Evolutionary conservation across 2,329 filamentous ascomycete genomes (phyloP), one percentile per base, ranked within the genome.

Genomic region (Nothophoma quercina): DNA sequence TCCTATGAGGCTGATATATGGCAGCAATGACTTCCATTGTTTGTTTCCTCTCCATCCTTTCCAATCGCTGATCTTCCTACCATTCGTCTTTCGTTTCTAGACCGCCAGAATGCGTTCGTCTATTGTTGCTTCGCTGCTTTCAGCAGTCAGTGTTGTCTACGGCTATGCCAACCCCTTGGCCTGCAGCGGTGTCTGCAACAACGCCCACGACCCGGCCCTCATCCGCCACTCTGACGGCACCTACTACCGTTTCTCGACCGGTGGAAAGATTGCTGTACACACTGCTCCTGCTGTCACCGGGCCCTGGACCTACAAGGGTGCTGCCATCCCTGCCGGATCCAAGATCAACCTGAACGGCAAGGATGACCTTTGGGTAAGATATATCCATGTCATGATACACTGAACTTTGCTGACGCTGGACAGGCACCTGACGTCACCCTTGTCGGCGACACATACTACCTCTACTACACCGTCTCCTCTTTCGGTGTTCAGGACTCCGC

Each of bases 381-480:
- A 8, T 9, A 5, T 5, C n/a, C n/a, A 13, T 8, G 50, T 7
- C 8, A 16, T 5, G n/a, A 7, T 16, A 40, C 51, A 12, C 47
- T 49, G 7, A 42, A 22, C 4, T 25, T n/a, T 3, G 39, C 52
- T 26, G 32, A 52, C 12, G 16, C 10, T 9, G n/a, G 10, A 22
- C 26, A 86, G 85, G 87, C 87, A 2, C 88, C 88, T 0, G 86
- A 89, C 59, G 82, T 87, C 12, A 70, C 76, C 15, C 73, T 82
- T 13, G 77, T 89, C n/a, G 82, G 81, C 56, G 76, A 73, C 46
- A 76, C 77, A 0, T 90, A 88, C 74, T 82, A 88, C 62, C 71
- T 85, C n/a, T 88, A 87, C 79, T 88, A 89, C 71, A 78, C 83
- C 1, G 84, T 88, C n/a, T 85, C 81, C 28, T 76, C 80, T 0